Conservation (phyloP, 75 land plant species). For the Cupressus sempervirens region DNA sequence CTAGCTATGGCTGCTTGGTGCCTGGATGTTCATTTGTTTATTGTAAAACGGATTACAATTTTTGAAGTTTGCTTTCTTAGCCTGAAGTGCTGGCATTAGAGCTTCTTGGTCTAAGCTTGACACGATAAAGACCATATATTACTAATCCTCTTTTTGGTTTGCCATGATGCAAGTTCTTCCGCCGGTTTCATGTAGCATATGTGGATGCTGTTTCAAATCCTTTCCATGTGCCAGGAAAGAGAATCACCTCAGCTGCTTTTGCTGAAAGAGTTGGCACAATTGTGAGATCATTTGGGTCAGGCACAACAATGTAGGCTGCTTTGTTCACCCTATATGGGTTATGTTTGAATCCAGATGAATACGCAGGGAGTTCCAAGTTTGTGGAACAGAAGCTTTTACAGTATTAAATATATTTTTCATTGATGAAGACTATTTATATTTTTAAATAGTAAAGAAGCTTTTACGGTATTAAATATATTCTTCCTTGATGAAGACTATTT, state of each 20-base stretch:
- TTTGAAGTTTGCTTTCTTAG: neutral
- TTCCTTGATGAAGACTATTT: neutral
- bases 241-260: slow-evolving; percentile 75
- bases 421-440: neutral
- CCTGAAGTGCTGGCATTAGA: neutral
- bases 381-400: neutral
- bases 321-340: neutral
- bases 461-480: neutral
- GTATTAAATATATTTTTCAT: neutral
- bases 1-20: neutral
- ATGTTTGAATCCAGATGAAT: neutral
- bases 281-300: slow-evolving; percentile 77
- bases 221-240: slow-evolving; percentile 94
- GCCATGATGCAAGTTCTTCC: slow-evolving; percentile 60
- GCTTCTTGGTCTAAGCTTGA: neutral
- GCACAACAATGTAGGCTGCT: slow-evolving; percentile 9
- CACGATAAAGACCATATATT: neutral
- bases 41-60: neutral
- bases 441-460: neutral
- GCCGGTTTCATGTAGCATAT: slow-evolving; percentile 82
- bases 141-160: neutral
- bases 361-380: neutral
- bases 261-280: slow-evolving; percentile 68
- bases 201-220: slow-evolving; percentile 95
- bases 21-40: neutral